Evolutionary conservation across 2,329 filamentous ascomycete genomes (phyloP).

Genomic region (Ophiostoma ulmi): DNA sequence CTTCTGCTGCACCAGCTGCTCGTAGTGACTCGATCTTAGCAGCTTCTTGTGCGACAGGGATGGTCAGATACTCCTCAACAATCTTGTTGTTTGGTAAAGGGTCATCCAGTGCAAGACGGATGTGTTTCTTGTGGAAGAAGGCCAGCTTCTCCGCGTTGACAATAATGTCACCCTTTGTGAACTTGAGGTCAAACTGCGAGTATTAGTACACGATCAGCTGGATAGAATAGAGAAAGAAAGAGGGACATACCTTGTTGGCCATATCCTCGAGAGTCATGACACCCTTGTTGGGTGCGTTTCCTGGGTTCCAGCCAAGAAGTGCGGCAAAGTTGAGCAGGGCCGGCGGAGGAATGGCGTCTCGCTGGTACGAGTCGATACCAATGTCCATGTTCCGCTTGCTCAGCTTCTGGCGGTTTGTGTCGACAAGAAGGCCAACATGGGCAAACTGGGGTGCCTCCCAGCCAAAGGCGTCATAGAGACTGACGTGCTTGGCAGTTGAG

Average conservation of each 20-base stretch:
- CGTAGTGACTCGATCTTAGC: conserved; percentile 23
- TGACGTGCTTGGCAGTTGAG: conserved; percentile 71
- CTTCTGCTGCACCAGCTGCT: not conserved
- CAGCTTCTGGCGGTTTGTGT: conserved; percentile 65
- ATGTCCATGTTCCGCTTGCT: conserved; percentile 73
- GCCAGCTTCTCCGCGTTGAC: conserved; percentile 75
- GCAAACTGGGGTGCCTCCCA: conserved; percentile 71
- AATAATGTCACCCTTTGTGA: conserved; percentile 84
- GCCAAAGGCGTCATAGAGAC: conserved; percentile 69
- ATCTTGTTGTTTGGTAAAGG: conserved; percentile 20
- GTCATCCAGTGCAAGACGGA: conserved; percentile 26
- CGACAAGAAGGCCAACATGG: conserved; percentile 72
- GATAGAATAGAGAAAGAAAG: not conserved
- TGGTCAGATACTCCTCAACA: conserved; percentile 26
- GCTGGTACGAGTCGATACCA: conserved; percentile 46
- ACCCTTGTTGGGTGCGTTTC: conserved; percentile 49
- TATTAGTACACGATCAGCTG: not conserved
- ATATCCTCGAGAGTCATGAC: conserved; percentile 67
- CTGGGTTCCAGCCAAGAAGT: conserved; percentile 76
- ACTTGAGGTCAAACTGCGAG: conserved; percentile 70
- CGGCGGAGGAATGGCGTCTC: conserved; percentile 43
- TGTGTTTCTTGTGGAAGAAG: conserved; percentile 58
- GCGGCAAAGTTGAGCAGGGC: conserved; percentile 74
- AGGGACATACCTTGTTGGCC: conserved; percentile 55
- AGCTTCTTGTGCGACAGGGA: conserved; percentile 28